phyloP scores from a whole-genome alignment of 78 protist species.

The Cavenderia fasciculata region DNA sequence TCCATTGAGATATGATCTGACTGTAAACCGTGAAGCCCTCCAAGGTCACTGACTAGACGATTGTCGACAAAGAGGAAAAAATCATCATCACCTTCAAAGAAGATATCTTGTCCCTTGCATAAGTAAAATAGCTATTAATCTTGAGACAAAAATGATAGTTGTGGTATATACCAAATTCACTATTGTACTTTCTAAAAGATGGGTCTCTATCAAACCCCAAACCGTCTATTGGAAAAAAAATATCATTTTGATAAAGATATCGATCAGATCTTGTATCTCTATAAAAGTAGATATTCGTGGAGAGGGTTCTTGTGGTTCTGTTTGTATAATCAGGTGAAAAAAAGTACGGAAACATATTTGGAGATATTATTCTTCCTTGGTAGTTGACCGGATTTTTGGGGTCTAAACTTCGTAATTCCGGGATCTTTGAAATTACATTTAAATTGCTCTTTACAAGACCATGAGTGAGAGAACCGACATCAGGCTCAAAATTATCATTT shows the following conservation, averaged over 20 bases:
- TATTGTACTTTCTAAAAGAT: background rate
- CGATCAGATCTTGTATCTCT: background rate
- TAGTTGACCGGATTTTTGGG: background rate
- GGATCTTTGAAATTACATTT: background rate
- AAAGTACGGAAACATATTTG: background rate
- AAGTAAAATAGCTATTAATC: background rate
- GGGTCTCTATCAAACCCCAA: background rate
- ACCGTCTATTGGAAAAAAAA: slow-evolving; percentile 4
- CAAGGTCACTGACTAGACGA: slow-evolving; percentile 9
- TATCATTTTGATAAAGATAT: background rate
- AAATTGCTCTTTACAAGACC: slow-evolving; percentile 1
- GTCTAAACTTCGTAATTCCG: background rate
- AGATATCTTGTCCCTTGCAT: slow-evolving; percentile 13
- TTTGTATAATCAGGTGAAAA: background rate
- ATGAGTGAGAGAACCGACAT: background rate
- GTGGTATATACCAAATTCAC: slow-evolving; percentile 7
- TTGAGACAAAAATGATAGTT: slow-evolving; percentile 69
- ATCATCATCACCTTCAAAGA: slow-evolving; percentile 65
- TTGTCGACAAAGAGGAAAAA: slow-evolving; percentile 32
- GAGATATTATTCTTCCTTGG: background rate
- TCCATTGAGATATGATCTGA: background rate
- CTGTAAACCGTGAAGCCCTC: slow-evolving; percentile 18
- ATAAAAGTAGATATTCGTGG: background rate
- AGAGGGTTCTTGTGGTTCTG: background rate
- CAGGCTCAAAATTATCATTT: slow-evolving; percentile 48